These are phyloP conservation scores for Pluteus cervinus DNA, from an alignment of 768 basidiomycete genomes.

Conservation along the genomic window DNA sequence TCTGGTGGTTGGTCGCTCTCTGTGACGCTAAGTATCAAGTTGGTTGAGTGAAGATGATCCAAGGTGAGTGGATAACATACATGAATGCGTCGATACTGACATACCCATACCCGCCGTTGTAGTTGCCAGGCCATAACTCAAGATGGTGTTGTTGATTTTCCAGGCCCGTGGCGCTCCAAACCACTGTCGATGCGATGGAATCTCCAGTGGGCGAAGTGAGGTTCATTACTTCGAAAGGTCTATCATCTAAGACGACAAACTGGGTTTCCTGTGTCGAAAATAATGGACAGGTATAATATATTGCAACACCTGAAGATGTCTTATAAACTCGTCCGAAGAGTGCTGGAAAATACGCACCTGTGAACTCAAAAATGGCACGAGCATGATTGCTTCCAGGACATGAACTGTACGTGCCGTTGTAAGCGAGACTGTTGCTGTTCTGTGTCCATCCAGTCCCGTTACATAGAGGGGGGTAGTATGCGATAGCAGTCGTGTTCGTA, in stretches of 20 bases:
- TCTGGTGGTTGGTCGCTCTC: too few species aligned
- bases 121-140: constrained; percentile 12
- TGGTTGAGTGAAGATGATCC: too few species aligned
- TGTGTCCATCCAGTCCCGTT: constrained; percentile 15
- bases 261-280: constrained; percentile 9
- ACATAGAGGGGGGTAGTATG: constrained; percentile 12
- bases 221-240: constrained; percentile 6
- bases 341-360: constrained; percentile 10
- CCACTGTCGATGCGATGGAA: constrained; percentile 6
- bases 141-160: constrained; percentile 12
- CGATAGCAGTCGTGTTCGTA: constrained; percentile 11
- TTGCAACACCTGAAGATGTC: constrained; percentile 12
- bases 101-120: constrained; percentile 11
- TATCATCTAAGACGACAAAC: constrained; percentile 15
- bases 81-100: constrained; percentile 16
- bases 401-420: constrained; percentile 9
- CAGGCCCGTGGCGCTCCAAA: constrained; percentile 13
- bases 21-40: too few species aligned
- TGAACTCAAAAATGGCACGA: constrained; percentile 14
- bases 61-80: too few species aligned
- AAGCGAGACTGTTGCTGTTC: constrained; percentile 1
- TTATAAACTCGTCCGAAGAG: neutral
- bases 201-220: constrained; percentile 10
- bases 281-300: constrained; percentile 14
- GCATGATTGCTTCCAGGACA: constrained; percentile 7